phyloP scores from a whole-genome alignment of 106 monocot species.

The Dendrobium chrysotoxum region DNA sequence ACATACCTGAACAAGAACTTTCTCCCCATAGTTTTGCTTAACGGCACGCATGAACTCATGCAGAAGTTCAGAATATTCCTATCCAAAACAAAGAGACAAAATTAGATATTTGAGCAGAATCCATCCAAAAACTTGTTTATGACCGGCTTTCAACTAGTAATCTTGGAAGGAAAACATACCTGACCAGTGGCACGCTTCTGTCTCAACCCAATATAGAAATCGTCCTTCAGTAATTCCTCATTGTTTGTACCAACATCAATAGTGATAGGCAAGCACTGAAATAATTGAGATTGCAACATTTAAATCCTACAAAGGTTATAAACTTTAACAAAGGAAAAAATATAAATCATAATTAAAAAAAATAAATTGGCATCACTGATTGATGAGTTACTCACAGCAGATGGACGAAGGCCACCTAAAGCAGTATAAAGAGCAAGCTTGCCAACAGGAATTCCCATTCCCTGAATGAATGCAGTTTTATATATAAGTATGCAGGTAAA shows the following conservation, averaged over 20 bases:
- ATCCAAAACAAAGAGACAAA: background rate
- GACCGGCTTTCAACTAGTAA: constrained; percentile 8
- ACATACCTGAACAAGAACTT: constrained; percentile 68
- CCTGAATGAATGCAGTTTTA: constrained; percentile 18
- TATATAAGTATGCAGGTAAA: background rate
- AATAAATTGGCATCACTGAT: background rate
- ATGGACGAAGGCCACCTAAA: constrained; percentile 96
- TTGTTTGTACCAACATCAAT: constrained; percentile 86
- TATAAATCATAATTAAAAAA: too few relatives aligned
- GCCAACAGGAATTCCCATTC: constrained; percentile 95
- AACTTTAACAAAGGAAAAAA: too few relatives aligned
- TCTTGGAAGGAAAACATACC: constrained; percentile 18
- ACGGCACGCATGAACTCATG: constrained; percentile 85
- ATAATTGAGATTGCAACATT: background rate
- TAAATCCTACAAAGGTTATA: background rate
- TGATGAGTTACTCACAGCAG: constrained; percentile 52
- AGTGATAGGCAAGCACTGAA: constrained; percentile 69
- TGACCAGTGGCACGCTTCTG: constrained; percentile 72
- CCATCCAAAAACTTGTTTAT: background rate
- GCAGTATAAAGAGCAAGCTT: constrained; percentile 95
- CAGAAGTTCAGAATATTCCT: constrained; percentile 76
- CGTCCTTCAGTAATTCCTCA: constrained; percentile 60
- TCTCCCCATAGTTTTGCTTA: constrained; percentile 89
- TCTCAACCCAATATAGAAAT: constrained; percentile 75
- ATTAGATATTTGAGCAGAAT: background rate